Conservation (phyloP, 2,329 filamentous ascomycete genomes). For the Pseudogymnoascus sp. region DNA sequence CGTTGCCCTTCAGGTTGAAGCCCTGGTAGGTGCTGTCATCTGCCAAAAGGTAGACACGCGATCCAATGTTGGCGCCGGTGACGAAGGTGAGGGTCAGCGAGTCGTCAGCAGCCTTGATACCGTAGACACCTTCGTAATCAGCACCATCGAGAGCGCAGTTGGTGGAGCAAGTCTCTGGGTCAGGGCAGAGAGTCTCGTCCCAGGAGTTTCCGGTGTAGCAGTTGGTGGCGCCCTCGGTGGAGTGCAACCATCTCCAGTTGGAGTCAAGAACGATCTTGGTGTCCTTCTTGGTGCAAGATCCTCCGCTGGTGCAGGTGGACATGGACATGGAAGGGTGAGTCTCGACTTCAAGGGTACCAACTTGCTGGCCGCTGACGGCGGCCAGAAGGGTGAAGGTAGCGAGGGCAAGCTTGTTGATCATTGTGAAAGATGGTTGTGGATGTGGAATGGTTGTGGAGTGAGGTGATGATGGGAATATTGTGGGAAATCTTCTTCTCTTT, state of each 20-base stretch:
- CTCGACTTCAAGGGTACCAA: constrained; percentile 36
- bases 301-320: constrained; percentile 38
- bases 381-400: constrained; percentile 34
- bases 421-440: constrained; percentile 6
- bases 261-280: constrained; percentile 43
- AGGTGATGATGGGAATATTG: constrained; percentile 7
- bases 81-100: constrained; percentile 48
- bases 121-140: constrained; percentile 42
- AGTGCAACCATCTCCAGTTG: constrained; percentile 50
- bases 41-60: constrained; percentile 57
- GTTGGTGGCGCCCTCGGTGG: constrained; percentile 29
- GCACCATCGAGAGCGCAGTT: constrained; percentile 45
- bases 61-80: constrained; percentile 41
- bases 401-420: constrained; percentile 7
- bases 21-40: constrained; percentile 53
- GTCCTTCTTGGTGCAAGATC: constrained; percentile 38
- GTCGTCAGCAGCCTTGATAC: constrained; percentile 43
- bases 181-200: constrained; percentile 36
- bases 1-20: constrained; percentile 55
- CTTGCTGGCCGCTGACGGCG: constrained; percentile 37
- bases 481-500: constrained; percentile 3
- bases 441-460: constrained; percentile 2
- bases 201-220: constrained; percentile 33
- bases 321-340: constrained; percentile 43
- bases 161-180: constrained; percentile 35